Evolutionary conservation across 2,329 filamentous ascomycete genomes (phyloP), one percentile per base, ranked within the genome.

Genomic region (Beauveria brongniartii): DNA sequence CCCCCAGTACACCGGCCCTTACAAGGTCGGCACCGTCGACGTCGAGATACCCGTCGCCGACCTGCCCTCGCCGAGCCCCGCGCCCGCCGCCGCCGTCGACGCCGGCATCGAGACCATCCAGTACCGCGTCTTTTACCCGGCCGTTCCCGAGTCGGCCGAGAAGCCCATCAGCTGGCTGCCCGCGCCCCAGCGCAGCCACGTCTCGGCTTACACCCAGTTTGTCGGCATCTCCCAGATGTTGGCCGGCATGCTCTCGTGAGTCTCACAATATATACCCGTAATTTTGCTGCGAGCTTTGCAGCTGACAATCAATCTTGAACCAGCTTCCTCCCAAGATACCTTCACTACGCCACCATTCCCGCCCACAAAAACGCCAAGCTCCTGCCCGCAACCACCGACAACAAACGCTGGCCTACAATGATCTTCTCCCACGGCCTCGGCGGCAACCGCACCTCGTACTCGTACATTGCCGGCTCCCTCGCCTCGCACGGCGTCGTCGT

Each of bases 401-500:
- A 76, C 62, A 75, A 78, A 61, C 78, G 84, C 75, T 94, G 90
- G 88, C 91, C 91, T 0, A 88, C 91, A 0, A 86, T 91, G 77
- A 79, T 96, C 64, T 95, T 96, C 74, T 94, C 90, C 1, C 91
- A 96, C 70, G 91, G 91, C 1, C 79, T 96, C 1, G 91, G 89
- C 43, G 91, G 91, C 43, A 87, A 84, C 63, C 82, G 90, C 65
- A 94, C 94, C 68, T 85, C 90, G 12, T 96, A 96, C 75, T 93
- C 90, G n/a, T 88, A 92, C 69, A 76, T 95, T 26, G 87, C 83
- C 20, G 89, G 89, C 18, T 90, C 89, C 0, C 75, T 96, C 30
- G 89, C 91, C 5, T 91, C 89, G 22, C 87, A 94, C 68, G 91
- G 91, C 46, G 80, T 92, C 24, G 84, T 94, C 8, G 90, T 95